A percentile compares a stretch with the other conserved stretches of the same genome.
Evolutionary conservation across 176 grass and related monocot species (phyloP).

Genomic region (Aegilops tauschii): DNA sequence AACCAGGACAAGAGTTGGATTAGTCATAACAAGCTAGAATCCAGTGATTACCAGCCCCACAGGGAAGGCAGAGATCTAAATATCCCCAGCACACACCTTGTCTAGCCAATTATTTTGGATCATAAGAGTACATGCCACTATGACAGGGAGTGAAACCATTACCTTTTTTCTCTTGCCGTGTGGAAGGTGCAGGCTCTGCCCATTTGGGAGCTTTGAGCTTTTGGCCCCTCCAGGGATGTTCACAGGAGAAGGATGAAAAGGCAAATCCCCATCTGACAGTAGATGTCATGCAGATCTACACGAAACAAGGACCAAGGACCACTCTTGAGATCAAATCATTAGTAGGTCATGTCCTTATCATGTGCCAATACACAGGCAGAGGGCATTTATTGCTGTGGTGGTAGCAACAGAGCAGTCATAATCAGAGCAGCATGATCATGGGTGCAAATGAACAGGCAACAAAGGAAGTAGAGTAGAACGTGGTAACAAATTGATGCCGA

Average conservation of each 20-base stretch:
- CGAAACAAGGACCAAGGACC: slow-evolving; percentile 41
- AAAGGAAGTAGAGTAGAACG: background rate
- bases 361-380: slow-evolving; percentile 22
- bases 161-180: background rate
- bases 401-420: slow-evolving; percentile 34
- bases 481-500: background rate
- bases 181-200: background rate
- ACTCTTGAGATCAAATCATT: slow-evolving; percentile 70
- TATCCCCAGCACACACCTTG: background rate
- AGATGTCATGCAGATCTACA: slow-evolving; percentile 24
- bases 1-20: background rate
- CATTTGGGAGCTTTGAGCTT: background rate
- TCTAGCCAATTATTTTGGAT: background rate
- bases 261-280: slow-evolving; percentile 2
- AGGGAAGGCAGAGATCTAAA: slow-evolving; percentile 12
- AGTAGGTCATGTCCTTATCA: slow-evolving; percentile 40
- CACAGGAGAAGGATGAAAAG: background rate
- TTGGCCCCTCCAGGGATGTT: background rate
- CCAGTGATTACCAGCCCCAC: slow-evolving; percentile 31
- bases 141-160: slow-evolving; percentile 3
- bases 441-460: slow-evolving; percentile 6
- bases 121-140: background rate
- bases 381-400: slow-evolving; percentile 43
- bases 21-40: slow-evolving; percentile 4
- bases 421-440: slow-evolving; percentile 13